phyloP scores from a whole-genome alignment of 1,284 basidiomycete genomes.

The Lentinus polychrous region DNA sequence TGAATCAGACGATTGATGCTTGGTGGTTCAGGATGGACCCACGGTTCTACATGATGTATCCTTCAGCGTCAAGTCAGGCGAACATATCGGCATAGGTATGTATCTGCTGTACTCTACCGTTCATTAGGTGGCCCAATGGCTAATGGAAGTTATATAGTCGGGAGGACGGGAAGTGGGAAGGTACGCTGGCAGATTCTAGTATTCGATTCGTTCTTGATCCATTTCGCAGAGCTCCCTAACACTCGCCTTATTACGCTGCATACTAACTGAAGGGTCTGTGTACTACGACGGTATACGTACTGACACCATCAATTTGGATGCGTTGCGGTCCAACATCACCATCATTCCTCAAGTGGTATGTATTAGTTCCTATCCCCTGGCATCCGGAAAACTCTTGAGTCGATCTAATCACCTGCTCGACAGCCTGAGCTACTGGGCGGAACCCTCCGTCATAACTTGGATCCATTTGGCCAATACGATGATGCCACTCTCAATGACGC shows the following conservation, averaged over 20 bases:
- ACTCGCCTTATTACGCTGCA: constrained; percentile 36
- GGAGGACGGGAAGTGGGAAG: constrained; percentile 54
- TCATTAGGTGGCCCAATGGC: constrained; percentile 15
- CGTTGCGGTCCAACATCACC: constrained; percentile 38
- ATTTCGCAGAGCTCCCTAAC: constrained; percentile 34
- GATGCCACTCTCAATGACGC: constrained; percentile 32
- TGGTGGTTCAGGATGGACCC: constrained; percentile 23
- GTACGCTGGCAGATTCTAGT: constrained; percentile 18
- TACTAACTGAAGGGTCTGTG: constrained; percentile 41
- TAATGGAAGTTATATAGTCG: constrained; percentile 26
- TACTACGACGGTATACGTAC: constrained; percentile 28
- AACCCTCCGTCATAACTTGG: constrained; percentile 28
- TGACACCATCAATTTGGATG: constrained; percentile 54
- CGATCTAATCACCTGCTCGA: too few relatives aligned
- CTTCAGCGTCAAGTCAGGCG: constrained; percentile 40
- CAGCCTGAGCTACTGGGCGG: constrained; percentile 35
- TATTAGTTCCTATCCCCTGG: background rate
- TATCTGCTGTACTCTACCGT: background rate
- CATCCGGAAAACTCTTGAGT: too few relatives aligned
- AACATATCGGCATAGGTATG: constrained; percentile 41
- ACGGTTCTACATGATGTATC: constrained; percentile 40
- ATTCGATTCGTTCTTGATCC: background rate
- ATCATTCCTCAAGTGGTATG: constrained; percentile 37
- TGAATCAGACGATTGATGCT: constrained; percentile 7
- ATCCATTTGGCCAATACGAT: constrained; percentile 44